Percentiles rank a stretch among this genome's conserved stretches.
Conservation (phyloP, 805 yeast species). For the Suhomyces kilbournensis region DNA sequence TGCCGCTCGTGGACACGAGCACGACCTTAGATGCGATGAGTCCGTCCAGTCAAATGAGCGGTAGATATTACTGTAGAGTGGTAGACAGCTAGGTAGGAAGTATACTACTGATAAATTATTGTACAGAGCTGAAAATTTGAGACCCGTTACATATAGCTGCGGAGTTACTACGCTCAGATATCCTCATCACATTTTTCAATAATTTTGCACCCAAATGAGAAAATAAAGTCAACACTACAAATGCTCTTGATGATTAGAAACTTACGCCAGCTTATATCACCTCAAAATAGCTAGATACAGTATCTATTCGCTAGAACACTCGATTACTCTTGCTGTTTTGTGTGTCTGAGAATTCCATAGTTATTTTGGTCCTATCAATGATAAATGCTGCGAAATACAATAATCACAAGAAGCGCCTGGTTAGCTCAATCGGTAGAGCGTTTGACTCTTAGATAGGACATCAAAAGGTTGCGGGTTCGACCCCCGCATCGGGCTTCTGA, state of each 20-base stretch:
- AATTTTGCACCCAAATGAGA: background rate
- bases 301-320: too few species aligned
- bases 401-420: conserved; percentile 6
- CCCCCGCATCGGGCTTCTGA: conserved; percentile 17
- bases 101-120: too few species aligned
- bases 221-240: background rate
- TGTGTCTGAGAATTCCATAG: too few species aligned
- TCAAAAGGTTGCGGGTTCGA: conserved; percentile 19
- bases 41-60: background rate
- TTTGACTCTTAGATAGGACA: conserved; percentile 11
- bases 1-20: background rate
- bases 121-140: background rate
- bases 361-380: background rate
- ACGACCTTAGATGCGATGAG: background rate
- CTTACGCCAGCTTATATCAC: too few species aligned
- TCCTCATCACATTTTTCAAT: background rate
- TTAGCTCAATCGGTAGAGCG: conserved; percentile 14
- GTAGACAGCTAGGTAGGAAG: background rate
- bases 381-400: background rate
- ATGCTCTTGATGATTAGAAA: too few species aligned
- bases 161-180: too few species aligned
- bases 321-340: too few species aligned
- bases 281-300: too few species aligned
- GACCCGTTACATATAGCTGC: background rate
- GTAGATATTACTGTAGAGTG: background rate